These are phyloP conservation scores for Fallopia convolvulus DNA, from an alignment of 148 eudicot species.

Conservation along the genomic window DNA sequence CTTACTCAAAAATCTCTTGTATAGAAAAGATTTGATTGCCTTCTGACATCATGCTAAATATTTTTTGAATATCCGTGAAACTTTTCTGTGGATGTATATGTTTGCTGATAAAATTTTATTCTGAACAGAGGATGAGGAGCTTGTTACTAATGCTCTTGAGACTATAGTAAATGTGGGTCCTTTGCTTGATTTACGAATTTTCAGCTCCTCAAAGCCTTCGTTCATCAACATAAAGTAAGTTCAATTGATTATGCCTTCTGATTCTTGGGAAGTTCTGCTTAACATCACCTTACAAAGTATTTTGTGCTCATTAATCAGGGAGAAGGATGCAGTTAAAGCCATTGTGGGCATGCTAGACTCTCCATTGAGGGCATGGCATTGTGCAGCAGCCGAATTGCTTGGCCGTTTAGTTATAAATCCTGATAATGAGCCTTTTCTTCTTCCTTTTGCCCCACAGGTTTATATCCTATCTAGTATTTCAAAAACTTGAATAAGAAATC, in stretches of 20 bases:
- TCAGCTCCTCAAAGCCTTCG: constrained; percentile 93
- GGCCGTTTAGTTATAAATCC: constrained; percentile 88
- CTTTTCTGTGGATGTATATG: neutral
- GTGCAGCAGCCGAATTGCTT: constrained; percentile 90
- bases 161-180: constrained; percentile 86
- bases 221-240: constrained; percentile 79
- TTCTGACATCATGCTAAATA: neutral
- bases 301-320: constrained; percentile 31
- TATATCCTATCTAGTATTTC: neutral
- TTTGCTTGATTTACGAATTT: constrained; percentile 75
- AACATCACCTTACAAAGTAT: neutral
- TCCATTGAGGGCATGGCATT: constrained; percentile 75
- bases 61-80: neutral
- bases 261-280: constrained; percentile 5
- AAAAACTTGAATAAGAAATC: neutral
- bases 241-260: neutral
- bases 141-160: constrained; percentile 93
- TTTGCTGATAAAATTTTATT: constrained; percentile 15
- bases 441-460: constrained; percentile 84
- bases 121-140: constrained; percentile 88
- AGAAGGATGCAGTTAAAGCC: constrained; percentile 81
- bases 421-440: constrained; percentile 87
- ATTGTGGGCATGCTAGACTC: constrained; percentile 82
- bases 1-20: neutral
- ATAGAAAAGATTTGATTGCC: constrained; percentile 4